Percentiles rank a stretch among this genome's conserved stretches.
Conservation (phyloP, 208 protist genomes). For the Crithidia fasciculata region DNA sequence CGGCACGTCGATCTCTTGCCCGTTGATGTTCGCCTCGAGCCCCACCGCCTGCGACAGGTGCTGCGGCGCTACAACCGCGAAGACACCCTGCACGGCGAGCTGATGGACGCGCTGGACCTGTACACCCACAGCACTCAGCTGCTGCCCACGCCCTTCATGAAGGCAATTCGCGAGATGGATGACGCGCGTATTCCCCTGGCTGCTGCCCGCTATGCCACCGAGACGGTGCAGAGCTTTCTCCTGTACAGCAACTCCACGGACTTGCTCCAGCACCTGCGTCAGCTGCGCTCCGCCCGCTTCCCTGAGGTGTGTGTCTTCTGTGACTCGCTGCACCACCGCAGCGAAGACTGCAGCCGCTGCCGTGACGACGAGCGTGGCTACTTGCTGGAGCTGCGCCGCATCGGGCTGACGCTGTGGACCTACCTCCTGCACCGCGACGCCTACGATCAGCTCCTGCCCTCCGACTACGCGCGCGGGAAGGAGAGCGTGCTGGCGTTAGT, state of each 20-base stretch:
- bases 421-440: constrained; percentile 62
- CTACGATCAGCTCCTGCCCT: constrained; percentile 78
- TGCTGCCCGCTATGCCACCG: constrained; percentile 86
- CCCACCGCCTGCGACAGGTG: constrained; percentile 38
- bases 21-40: constrained; percentile 71
- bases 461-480: constrained; percentile 59
- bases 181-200: constrained; percentile 77
- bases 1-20: constrained; percentile 40
- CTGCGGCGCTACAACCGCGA: constrained; percentile 41
- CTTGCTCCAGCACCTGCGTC: constrained; percentile 71
- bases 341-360: constrained; percentile 60
- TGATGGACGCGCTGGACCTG: constrained; percentile 65
- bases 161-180: constrained; percentile 71
- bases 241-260: constrained; percentile 77
- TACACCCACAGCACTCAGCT: constrained; percentile 32
- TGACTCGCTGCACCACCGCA: constrained; percentile 74
- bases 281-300: constrained; percentile 67
- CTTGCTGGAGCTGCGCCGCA: constrained; percentile 69
- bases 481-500: constrained; percentile 61
- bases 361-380: constrained; percentile 66
- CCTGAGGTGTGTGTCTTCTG: constrained; percentile 89
- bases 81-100: constrained; percentile 37
- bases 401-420: constrained; percentile 71
- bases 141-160: constrained; percentile 64
- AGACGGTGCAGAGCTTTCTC: constrained; percentile 81